Evolutionary conservation across 2,329 filamentous ascomycete species (phyloP).

Genomic region (Claviceps maximensis): DNA sequence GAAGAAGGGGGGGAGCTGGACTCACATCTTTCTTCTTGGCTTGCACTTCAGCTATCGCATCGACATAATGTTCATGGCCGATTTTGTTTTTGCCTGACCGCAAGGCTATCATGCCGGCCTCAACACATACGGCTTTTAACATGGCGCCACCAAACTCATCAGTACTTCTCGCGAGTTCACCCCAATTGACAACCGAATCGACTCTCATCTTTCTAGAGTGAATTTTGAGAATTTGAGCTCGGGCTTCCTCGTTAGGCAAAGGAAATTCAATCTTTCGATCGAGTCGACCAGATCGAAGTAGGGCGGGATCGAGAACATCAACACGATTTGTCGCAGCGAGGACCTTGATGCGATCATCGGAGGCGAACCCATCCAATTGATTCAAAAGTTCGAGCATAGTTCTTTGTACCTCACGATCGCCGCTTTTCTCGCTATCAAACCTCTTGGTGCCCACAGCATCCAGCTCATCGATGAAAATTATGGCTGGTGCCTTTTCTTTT

Average conservation of each 20-base stretch:
- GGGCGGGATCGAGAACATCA: slow-evolving; percentile 81
- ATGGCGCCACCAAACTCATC: slow-evolving; percentile 97
- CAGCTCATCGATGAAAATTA: slow-evolving; percentile 98
- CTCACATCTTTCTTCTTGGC: slow-evolving; percentile 84
- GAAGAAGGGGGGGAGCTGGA: not conserved
- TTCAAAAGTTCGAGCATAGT: slow-evolving; percentile 99
- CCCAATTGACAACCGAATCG: slow-evolving; percentile 87
- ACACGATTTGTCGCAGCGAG: slow-evolving; percentile 89
- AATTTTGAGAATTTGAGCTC: slow-evolving; percentile 93
- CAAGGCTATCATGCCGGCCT: slow-evolving; percentile 97
- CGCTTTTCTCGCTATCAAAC: slow-evolving; percentile 96
- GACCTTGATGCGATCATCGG: slow-evolving; percentile 93
- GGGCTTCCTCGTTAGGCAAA: slow-evolving; percentile 91
- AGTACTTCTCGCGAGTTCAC: slow-evolving; percentile 86
- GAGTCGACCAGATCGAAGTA: slow-evolving; percentile 81
- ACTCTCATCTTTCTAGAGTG: slow-evolving; percentile 98
- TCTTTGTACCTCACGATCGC: slow-evolving; percentile 93
- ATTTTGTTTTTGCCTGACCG: slow-evolving; percentile 93
- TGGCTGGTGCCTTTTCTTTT: slow-evolving; percentile 96
- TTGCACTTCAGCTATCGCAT: slow-evolving; percentile 93
- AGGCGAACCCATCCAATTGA: slow-evolving; percentile 95
- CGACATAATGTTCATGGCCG: slow-evolving; percentile 95
- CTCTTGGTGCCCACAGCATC: slow-evolving; percentile 98
- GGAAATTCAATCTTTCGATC: slow-evolving; percentile 98
- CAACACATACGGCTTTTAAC: slow-evolving; percentile 96